Percentiles rank a stretch among this genome's conserved stretches.
phyloP scores from a whole-genome alignment of 108 stramenopile genomes.

The Nannochloropsis gaditana region DNA sequence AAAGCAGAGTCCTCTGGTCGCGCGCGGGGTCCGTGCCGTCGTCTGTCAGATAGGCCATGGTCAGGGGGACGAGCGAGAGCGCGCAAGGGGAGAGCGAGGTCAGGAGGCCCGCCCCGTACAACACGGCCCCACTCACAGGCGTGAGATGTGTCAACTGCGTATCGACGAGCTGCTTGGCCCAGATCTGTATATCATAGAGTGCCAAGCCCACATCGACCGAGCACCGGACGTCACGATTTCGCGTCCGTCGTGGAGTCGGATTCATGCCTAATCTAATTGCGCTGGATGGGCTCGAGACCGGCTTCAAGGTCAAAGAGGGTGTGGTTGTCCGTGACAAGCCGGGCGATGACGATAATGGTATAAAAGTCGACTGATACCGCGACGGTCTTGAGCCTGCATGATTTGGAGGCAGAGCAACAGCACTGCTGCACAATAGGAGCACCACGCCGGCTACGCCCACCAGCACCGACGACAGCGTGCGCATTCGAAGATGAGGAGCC shows the following conservation, averaged over 20 bases:
- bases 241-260: not conserved
- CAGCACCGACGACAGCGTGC: too few relatives aligned
- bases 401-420: too few relatives aligned
- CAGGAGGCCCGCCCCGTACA: slow-evolving; percentile 4
- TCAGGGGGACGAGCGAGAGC: slow-evolving; percentile 11
- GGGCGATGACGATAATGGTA: too few relatives aligned
- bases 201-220: not conserved
- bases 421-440: too few relatives aligned
- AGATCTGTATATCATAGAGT: slow-evolving; percentile 1
- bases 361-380: too few relatives aligned
- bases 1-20: not conserved
- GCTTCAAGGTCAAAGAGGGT: too few relatives aligned
- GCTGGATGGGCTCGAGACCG: too few relatives aligned
- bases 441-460: too few relatives aligned
- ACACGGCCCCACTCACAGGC: slow-evolving; percentile 1
- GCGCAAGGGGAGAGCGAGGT: not conserved
- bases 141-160: slow-evolving; percentile 17
- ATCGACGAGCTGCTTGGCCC: slow-evolving; percentile 11
- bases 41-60: not conserved
- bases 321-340: too few relatives aligned
- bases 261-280: too few relatives aligned
- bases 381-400: too few relatives aligned
- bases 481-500: too few relatives aligned
- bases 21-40: not conserved
- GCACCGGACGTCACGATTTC: not conserved